Evolutionary conservation across 1,284 basidiomycete genomes (phyloP), one percentile per base, ranked within the genome.

Genomic region (Malassezia sp.): DNA sequence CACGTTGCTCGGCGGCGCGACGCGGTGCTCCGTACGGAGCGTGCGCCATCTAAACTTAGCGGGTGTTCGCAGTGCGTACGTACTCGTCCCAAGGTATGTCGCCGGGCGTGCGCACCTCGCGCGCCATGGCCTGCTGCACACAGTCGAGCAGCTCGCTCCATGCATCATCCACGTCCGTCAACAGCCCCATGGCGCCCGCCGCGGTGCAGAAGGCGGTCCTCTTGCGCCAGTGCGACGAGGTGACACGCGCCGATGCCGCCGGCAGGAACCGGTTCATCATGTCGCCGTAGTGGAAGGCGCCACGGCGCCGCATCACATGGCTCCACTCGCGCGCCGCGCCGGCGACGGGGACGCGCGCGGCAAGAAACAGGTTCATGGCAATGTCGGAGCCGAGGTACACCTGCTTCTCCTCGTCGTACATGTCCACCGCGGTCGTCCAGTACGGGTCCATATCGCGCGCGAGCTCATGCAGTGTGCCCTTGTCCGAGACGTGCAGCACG

Each of bases 371-470:
- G 21, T 69, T 69, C 55, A 67, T 64, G 21, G 50, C 52, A 39
- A 69, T 56, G 47, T 69, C 66, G 4, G 62, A 52, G 22, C 64
- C 66, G 23, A 67, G 48, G 41, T 56, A 69, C n/a, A 55, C 56
- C 53, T 67, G 60, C 7, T 15, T 47, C 7, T 36, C 53, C 1
- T 38, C 45, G 45, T 63, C 59, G 18, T 62, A 39, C 32, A 51
- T 18, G 15, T 58, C 56, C 10, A 56, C 58, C 12, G 64, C 57
- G 22, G 52, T 61, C 10, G 64, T 67, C 66, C 66, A 69, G 49
- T 57, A 64, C 9, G 66, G 64, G 45, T 69, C 64, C 32, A 57
- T 50, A 33, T 69, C 66, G 38, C 66, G 53, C 3, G 63, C 64
- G 6, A 61, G 40, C 42, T 69, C 64, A 15, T 24, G 43, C 9